Evolutionary conservation across 2,329 filamentous ascomycete genomes (phyloP).

Genomic region (Colletotrichum truncatum): DNA sequence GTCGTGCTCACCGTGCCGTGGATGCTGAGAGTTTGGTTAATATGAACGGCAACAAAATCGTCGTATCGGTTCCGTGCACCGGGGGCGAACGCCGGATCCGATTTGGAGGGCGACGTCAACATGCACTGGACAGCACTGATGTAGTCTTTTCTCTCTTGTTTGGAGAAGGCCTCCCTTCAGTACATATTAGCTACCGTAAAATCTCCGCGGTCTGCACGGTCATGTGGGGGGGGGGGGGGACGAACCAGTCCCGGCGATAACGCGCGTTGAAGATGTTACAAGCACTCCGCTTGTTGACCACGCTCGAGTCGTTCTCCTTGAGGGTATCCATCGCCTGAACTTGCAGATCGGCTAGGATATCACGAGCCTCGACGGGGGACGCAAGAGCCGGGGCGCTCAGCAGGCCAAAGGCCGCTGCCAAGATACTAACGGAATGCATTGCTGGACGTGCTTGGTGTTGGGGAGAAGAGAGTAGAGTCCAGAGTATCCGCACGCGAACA

Average conservation of each 20-base stretch:
- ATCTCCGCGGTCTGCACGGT: not conserved
- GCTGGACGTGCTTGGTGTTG: not conserved
- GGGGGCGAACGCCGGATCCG: conserved; percentile 8
- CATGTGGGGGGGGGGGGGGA: not conserved
- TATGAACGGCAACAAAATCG: conserved; percentile 34
- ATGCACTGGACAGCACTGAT: conserved; percentile 31
- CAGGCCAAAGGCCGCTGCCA: conserved; percentile 12
- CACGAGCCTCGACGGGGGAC: not conserved
- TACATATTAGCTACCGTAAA: not conserved
- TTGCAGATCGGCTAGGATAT: conserved; percentile 13
- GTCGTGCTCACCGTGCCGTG: conserved; percentile 21
- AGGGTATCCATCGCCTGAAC: conserved; percentile 4
- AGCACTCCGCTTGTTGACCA: conserved; percentile 7
- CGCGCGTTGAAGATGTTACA: conserved; percentile 26
- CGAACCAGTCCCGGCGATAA: conserved; percentile 27
- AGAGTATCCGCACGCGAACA: not conserved
- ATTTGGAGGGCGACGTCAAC: conserved; percentile 17
- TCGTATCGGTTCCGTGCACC: conserved; percentile 30
- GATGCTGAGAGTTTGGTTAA: conserved; percentile 22
- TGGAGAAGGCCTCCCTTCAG: conserved; percentile 6
- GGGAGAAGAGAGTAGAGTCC: not conserved
- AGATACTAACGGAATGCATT: conserved; percentile 6
- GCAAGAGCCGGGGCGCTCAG: not conserved
- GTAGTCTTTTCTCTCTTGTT: conserved; percentile 29
- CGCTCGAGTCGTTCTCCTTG: not conserved